These are phyloP conservation scores for Neohortaea acidophila DNA, from an alignment of 495 filamentous ascomycete genomes.

Conservation along the genomic window DNA sequence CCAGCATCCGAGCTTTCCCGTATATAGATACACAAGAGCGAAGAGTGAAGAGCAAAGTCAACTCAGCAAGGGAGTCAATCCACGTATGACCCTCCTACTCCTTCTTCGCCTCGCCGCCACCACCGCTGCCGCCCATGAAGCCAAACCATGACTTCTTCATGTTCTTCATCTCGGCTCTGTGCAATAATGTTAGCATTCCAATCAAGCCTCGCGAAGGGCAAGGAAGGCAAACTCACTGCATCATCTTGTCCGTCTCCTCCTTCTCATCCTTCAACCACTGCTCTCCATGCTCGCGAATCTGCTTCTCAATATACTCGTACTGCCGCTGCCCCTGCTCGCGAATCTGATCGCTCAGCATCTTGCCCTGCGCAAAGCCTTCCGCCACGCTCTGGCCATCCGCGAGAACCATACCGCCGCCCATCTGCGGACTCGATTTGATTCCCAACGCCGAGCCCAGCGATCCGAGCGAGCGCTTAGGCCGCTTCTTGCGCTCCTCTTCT, in stretches of 20 bases:
- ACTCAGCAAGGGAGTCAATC: no score
- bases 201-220: no score
- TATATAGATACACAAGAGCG: no score
- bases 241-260: constrained; percentile 64
- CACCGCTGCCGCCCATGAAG: no score
- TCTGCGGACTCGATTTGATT: constrained; percentile 36
- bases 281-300: constrained; percentile 82
- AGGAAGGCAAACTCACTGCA: no score
- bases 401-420: constrained; percentile 31
- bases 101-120: no score
- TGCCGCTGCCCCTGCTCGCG: constrained; percentile 79
- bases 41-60: no score
- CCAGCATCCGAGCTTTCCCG: no score
- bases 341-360: constrained; percentile 88
- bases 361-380: constrained; percentile 67
- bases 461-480: constrained; percentile 38
- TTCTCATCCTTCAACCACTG: constrained; percentile 90
- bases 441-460: constrained; percentile 54
- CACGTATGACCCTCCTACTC: no score
- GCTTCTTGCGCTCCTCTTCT: constrained; percentile 52
- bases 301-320: constrained; percentile 73
- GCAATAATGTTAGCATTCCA: no score
- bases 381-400: constrained; percentile 50
- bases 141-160: no score
- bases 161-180: no score